Evolutionary conservation across 257 asterid species (phyloP).

Genomic region (Ilex aquifolium): DNA sequence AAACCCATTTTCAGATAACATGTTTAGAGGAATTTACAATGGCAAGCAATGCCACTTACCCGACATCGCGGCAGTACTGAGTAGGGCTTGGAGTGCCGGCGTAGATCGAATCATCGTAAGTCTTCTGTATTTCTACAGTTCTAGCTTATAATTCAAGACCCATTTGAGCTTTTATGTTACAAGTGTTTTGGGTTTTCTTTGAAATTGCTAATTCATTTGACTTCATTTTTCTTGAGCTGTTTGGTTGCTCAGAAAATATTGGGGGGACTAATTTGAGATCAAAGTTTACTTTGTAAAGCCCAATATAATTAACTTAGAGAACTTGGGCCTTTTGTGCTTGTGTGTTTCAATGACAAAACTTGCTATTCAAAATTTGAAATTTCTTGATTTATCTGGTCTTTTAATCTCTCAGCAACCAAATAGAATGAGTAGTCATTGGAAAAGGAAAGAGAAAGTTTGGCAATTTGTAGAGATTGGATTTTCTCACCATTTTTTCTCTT

Average conservation of each 20-base stretch:
- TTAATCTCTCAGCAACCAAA: not conserved
- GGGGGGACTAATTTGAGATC: not conserved
- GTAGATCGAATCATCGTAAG: constrained; percentile 82
- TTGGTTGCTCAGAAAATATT: not conserved
- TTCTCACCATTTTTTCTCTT: too few species aligned
- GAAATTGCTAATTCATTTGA: not conserved
- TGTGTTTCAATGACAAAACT: too few species aligned
- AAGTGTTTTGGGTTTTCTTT: not conserved
- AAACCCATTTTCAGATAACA: constrained; percentile 53
- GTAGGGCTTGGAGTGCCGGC: constrained; percentile 95
- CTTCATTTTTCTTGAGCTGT: not conserved
- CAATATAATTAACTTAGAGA: too few species aligned
- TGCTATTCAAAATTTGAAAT: too few species aligned
- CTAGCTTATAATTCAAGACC: not conserved
- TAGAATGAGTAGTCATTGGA: not conserved
- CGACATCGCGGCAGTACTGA: constrained; percentile 74
- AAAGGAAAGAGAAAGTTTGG: not conserved
- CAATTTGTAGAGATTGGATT: not conserved
- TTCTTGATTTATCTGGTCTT: not conserved
- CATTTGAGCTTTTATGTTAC: not conserved
- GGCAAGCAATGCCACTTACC: constrained; percentile 82
- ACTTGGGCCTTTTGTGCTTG: too few species aligned
- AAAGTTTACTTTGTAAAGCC: too few species aligned
- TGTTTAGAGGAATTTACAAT: constrained; percentile 90
- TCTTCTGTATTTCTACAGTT: not conserved